Conservation (phyloP, 2,329 filamentous ascomycete species). For the Ophiostoma populinum region DNA sequence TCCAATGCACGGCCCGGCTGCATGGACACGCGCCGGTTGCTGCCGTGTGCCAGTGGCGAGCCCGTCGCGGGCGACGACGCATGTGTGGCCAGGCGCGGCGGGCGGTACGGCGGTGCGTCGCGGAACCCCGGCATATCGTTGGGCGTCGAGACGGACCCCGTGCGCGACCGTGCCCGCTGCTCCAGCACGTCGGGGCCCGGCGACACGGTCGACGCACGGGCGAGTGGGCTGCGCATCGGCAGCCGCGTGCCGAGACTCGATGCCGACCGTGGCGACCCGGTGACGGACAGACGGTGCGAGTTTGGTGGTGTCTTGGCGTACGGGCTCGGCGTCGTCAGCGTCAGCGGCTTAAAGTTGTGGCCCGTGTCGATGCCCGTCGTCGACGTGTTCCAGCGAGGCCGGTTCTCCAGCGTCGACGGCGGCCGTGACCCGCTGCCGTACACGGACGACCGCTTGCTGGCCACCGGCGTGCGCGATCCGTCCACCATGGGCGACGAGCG, state of each 20-base stretch:
- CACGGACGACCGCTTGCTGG: constrained; percentile 16
- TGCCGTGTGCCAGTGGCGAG: constrained; percentile 13
- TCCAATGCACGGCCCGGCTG: constrained; percentile 25
- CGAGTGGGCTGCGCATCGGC: constrained; percentile 31
- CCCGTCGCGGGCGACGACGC: constrained; percentile 22
- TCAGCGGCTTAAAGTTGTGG: constrained; percentile 49
- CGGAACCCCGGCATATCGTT: constrained; percentile 27
- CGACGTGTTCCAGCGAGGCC: constrained; percentile 57
- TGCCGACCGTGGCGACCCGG: constrained; percentile 18
- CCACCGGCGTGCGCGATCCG: constrained; percentile 32
- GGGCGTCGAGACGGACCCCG: constrained; percentile 30
- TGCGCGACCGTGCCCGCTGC: no score
- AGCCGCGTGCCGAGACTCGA: constrained; percentile 23
- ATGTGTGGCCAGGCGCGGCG: constrained; percentile 27
- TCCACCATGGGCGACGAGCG: constrained; percentile 20
- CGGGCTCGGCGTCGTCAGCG: constrained; percentile 40
- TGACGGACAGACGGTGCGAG: constrained; percentile 25
- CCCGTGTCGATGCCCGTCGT: constrained; percentile 49
- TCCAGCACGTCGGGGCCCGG: constrained; percentile 28
- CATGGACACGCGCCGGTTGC: constrained; percentile 33
- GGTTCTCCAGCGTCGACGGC: constrained; percentile 29
- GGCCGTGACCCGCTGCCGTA: constrained; percentile 10
- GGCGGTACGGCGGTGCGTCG: constrained; percentile 28
- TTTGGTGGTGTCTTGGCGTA: constrained; percentile 29
- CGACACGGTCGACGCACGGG: constrained; percentile 29